Base-by-base conservation (phyloP, 805 yeast species). In the Priceomyces fermenticarens region DNA sequence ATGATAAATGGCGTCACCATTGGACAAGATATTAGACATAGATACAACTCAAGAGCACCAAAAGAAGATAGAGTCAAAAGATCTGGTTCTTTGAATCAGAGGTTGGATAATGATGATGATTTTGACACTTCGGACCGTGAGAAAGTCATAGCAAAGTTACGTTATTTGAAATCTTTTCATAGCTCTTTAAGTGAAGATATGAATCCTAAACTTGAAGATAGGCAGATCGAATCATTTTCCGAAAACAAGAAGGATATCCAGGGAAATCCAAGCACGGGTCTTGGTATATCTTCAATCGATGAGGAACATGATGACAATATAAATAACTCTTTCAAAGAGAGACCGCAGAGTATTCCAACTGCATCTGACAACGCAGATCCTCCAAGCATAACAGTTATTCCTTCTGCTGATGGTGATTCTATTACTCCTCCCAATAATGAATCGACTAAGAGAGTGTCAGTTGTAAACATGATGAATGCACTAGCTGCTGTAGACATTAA, bases 1-100 rank as follows among this genome's bases (percentile, higher is more conserved):
- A 36, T 63, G 6, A 58, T 65, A 10, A 63, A 60, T 41, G 70
- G 70, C 0, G 46, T 65, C 17, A 63, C 65, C 1, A 41, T 63
- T 8, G 69, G 69, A 2, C 46, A 50, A 13, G 60, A 54, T 42
- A 38, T 54, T 28, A 36, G 55, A 11, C 60, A 59, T 38, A 37
- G 63, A 35, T 10, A 20, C 25, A 20, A 20, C 8, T 20, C 25
- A 20, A 20, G 25, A 20, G 25, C 25, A 20, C 8, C 25, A 20
- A 20, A 8, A 20, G 7, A 20, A 20, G 25, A 20, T 20, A 8
- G 25, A 5, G 25, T 20, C 8, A 20, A 20, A 20, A 20, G 25
- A 8, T 20, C 25, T 8, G 25, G 25, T 3, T 36, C 16, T 10
- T 32, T 16, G 7, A 10, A 20, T 20, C 25, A 20, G 8, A 20